Base-by-base conservation (phyloP, 2,329 filamentous ascomycete genomes). In the Alternaria triticina region DNA sequence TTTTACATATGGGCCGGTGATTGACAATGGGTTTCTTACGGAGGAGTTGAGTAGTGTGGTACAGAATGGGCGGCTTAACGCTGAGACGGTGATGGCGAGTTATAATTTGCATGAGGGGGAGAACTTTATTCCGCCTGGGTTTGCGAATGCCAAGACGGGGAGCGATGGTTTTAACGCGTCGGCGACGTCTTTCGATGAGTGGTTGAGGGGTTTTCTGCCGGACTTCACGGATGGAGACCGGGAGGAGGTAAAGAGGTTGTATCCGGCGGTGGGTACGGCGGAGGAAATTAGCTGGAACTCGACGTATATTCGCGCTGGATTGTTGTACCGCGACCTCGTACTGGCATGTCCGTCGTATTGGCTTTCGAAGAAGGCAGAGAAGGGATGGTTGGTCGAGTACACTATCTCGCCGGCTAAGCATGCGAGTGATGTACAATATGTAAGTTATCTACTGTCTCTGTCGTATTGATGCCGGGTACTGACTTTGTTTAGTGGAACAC, bases 51-150 rank as follows among this genome's bases (percentile, higher is more conserved):
- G 83, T 3, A 66, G 81, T 2, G 83, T 83, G 1, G 78, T 84
- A 0, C 65, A 69, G 0, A 74, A 70, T 5, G 76, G 78, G 0
- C 54, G 67, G 5, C 75, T 87, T 9, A 83, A 86, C 56, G 82
- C 82, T 3, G 80, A 85, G 2, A 73, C 78, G 9, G 82, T 83
- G 0, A 86, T 85, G 65, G 82, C 83, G n/a, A 86, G 85, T 81
- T 89, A 89, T 74, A 90, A 90, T 72, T 82, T 85, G 0, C 85
- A 89, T 70, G 88, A 90, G 75, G 88, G 88, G 22, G 84, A 89
- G 72, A 88, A 87, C 65, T 90, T 90, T 68, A 79, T 88, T 22
- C 86, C 87, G 0, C 72, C 83, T 0, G 85, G 83, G 0, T 78
- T 89, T 2, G 71, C 78, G 17, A 79, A 76, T 51, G 63, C 66